Evolutionary conservation across 2,329 filamentous ascomycete species (phyloP), one percentile per base, ranked within the genome.

Genomic region (Verticillium albo-atrum): DNA sequence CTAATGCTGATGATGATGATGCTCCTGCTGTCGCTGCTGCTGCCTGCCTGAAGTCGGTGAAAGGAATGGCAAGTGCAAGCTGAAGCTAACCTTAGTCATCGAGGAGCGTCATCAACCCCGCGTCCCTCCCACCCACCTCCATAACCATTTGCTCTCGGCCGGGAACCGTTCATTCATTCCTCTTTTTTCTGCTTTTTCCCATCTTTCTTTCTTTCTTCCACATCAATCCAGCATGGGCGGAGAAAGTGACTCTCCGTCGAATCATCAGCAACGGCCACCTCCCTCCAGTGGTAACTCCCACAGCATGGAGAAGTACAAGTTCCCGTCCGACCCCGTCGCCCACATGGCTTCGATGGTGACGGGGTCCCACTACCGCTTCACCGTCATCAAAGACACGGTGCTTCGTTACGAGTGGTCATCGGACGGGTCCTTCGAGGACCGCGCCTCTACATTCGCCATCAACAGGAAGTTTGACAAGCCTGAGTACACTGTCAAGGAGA

Each of bases 311-410:
- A 72, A 74, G 56, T 79, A 79, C 68, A 66, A 71, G 50, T 78
- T 80, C 65, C 72, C 75, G 15, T 75, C 70, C 60, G 70, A 72
- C 59, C 80, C 80, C 1, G 63, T 74, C 17, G 77, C 81, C 12
- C 74, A 79, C 58, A 66, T 76, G 4, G 69, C 76, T 42, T 75
- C 81, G 35, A 71, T 79, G 59, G 74, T 83, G 50, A 68, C 70
- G 47, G 60, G 60, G 3, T 68, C 73, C 42, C 75, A 80, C 54
- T 88, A 83, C 69, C 82, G 85, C 58, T 88, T 88, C 68, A 87
- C 82, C 9, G 63, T 88, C 54, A 74, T 89, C 54, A 80, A 77
- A 10, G 79, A 85, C 56, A 75, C 79, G 2, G 73, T 57, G 3
- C 23, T 57, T 9, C 37, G 55, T 4, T 57, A 57, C 27, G 55